These are phyloP conservation scores for Loxodes magnus DNA, from an alignment of 73 alveolate genomes.

Conservation along the genomic window DNA sequence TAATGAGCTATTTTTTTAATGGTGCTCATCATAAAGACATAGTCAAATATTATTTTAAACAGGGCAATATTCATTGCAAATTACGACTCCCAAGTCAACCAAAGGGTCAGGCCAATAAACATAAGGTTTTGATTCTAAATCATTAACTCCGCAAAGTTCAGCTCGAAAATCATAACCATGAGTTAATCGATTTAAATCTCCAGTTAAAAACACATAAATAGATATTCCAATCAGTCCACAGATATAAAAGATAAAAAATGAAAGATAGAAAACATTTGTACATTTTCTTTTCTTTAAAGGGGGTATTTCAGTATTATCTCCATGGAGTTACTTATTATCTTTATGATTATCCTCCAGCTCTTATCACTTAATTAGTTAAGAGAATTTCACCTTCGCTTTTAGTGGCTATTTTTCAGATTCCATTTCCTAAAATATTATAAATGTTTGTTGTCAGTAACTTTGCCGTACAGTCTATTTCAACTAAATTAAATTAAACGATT, in stretches of 20 bases:
- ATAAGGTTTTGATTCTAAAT: slow-evolving; percentile 17
- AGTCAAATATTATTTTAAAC: background rate
- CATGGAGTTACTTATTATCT: too few species aligned
- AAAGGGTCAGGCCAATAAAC: slow-evolving; percentile 28
- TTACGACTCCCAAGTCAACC: slow-evolving; percentile 25
- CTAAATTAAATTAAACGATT: too few species aligned
- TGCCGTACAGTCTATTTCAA: too few species aligned
- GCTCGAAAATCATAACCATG: slow-evolving; percentile 42
- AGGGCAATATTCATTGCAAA: slow-evolving; percentile 40
- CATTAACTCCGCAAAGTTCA: slow-evolving; percentile 34
- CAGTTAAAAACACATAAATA: slow-evolving; percentile 15
- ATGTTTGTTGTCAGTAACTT: too few species aligned
- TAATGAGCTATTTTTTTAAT: background rate
- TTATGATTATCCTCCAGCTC: too few species aligned
- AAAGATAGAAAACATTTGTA: slow-evolving; percentile 19
- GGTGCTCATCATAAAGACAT: slow-evolving; percentile 12
- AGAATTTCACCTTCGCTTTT: too few species aligned
- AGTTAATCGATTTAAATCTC: slow-evolving; percentile 19
- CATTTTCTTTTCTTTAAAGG: slow-evolving; percentile 21
- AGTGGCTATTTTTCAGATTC: too few species aligned
- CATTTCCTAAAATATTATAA: too few species aligned
- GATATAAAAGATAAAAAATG: slow-evolving; percentile 14
- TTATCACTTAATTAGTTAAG: too few species aligned
- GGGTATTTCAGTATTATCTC: too few species aligned
- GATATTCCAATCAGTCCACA: slow-evolving; percentile 18